Evolutionary conservation across 192 early-diverging fungal genomes (phyloP).

Genomic region (Gorgonomyces haynaldii): DNA sequence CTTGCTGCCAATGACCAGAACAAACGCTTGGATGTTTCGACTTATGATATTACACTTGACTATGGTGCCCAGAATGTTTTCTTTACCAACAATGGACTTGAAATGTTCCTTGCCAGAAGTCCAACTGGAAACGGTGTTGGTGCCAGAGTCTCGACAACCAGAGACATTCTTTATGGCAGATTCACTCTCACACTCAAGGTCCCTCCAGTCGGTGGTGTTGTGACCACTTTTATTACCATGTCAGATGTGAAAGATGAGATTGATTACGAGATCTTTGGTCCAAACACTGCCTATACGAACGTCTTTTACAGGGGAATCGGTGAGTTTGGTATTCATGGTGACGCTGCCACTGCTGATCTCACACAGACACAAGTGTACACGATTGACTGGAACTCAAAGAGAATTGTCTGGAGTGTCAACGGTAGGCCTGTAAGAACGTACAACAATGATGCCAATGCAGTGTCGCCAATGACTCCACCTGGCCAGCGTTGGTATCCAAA

Average conservation of each 20-base stretch:
- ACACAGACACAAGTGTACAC: not conserved
- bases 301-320: not conserved
- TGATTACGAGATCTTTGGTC: constrained; percentile 7
- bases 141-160: not conserved
- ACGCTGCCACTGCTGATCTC: not conserved
- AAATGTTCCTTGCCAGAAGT: no score
- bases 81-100: no score
- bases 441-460: not conserved
- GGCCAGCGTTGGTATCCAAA: not conserved
- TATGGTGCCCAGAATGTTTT: no score
- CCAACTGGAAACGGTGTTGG: no score
- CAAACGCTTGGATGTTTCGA: no score
- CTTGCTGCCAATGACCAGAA: no score
- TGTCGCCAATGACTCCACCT: not conserved
- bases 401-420: not conserved
- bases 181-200: not conserved
- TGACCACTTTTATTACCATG: constrained; percentile 11
- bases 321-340: constrained; percentile 1
- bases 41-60: no score
- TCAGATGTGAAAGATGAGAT: constrained; percentile 1
- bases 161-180: not conserved
- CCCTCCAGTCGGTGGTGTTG: not conserved
- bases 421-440: not conserved
- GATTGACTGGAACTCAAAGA: constrained; percentile 8
- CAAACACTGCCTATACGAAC: not conserved